phyloP scores from a whole-genome alignment of 108 stramenopile genomes.

The Nitzschia inconspicua region DNA sequence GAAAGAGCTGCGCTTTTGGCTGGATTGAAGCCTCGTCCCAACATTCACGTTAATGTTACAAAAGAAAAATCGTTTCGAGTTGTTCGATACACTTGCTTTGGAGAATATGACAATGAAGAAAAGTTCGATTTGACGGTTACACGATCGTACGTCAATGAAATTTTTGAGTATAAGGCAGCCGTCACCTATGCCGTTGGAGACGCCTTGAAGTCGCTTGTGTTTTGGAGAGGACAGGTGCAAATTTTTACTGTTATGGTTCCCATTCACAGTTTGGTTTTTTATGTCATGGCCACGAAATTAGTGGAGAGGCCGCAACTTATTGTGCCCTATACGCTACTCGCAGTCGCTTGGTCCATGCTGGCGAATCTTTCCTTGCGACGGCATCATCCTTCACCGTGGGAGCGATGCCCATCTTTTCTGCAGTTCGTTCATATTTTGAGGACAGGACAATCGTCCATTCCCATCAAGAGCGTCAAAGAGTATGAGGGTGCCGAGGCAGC shows the following conservation, averaged over 20 bases:
- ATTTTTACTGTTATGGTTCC: slow-evolving; percentile 48
- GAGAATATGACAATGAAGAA: slow-evolving; percentile 50
- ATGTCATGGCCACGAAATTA: slow-evolving; percentile 36
- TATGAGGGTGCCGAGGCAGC: slow-evolving; percentile 24
- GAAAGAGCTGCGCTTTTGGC: slow-evolving; percentile 44
- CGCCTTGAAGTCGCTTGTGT: slow-evolving; percentile 43
- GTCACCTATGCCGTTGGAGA: slow-evolving; percentile 16
- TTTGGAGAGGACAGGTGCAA: slow-evolving; percentile 76
- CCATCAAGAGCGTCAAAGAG: slow-evolving; percentile 21
- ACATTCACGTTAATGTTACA: slow-evolving; percentile 52
- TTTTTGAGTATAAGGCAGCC: slow-evolving; percentile 45
- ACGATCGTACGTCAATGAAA: slow-evolving; percentile 70
- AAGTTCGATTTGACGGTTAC: slow-evolving; percentile 57
- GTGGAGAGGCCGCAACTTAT: slow-evolving; percentile 65
- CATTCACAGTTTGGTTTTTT: slow-evolving; percentile 61
- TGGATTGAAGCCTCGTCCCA: slow-evolving; percentile 36
- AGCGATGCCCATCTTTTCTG: slow-evolving; percentile 49
- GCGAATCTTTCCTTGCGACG: slow-evolving; percentile 50
- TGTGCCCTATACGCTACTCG: slow-evolving; percentile 49
- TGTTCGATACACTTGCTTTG: slow-evolving; percentile 55
- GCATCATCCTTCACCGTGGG: slow-evolving; percentile 75
- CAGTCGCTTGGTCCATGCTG: slow-evolving; percentile 68
- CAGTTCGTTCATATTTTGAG: slow-evolving; percentile 46
- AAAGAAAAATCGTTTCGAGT: slow-evolving; percentile 53
- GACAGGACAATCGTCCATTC: slow-evolving; percentile 8